These are phyloP conservation scores for Astrothelium subdiscretum DNA, from an alignment of 495 filamentous ascomycete species.

Conservation along the genomic window DNA sequence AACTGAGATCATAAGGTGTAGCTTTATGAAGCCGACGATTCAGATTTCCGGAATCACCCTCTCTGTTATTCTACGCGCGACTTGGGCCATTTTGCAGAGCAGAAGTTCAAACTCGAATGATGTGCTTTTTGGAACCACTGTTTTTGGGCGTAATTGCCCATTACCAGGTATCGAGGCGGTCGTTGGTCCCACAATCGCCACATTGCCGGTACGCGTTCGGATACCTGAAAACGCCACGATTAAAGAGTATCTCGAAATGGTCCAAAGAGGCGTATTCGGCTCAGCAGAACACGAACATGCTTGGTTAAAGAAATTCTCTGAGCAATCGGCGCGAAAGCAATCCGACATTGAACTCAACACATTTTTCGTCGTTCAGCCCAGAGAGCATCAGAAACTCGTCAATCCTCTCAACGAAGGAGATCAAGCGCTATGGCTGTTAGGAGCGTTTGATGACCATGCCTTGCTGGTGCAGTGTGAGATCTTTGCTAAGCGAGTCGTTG, in stretches of 20 bases:
- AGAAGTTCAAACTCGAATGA: not conserved
- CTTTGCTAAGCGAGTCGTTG: too few relatives aligned
- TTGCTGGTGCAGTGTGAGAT: too few relatives aligned
- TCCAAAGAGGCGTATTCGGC: not conserved
- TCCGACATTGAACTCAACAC: too few relatives aligned
- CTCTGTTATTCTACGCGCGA: not conserved
- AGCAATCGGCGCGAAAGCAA: too few relatives aligned
- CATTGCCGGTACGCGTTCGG: not conserved
- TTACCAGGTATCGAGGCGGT: not conserved
- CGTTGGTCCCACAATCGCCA: not conserved
- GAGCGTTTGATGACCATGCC: too few relatives aligned
- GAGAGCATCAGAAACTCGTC: too few relatives aligned
- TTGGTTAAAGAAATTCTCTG: too few relatives aligned
- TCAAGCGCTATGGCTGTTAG: too few relatives aligned
- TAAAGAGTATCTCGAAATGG: not conserved
- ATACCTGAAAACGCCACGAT: not conserved
- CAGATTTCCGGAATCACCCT: not conserved
- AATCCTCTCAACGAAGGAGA: too few relatives aligned
- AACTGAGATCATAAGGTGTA: not conserved
- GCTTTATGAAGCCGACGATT: not conserved
- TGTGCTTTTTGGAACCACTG: not conserved
- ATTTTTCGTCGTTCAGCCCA: too few relatives aligned
- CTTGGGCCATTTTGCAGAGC: not conserved
- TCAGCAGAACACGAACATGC: too few relatives aligned
- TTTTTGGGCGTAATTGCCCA: not conserved